Percentiles rank a stretch among this genome's conserved stretches.
phyloP scores from a whole-genome alignment of 2,329 filamentous ascomycete species.

The Pseudopyrenochaeta lycopersici region DNA sequence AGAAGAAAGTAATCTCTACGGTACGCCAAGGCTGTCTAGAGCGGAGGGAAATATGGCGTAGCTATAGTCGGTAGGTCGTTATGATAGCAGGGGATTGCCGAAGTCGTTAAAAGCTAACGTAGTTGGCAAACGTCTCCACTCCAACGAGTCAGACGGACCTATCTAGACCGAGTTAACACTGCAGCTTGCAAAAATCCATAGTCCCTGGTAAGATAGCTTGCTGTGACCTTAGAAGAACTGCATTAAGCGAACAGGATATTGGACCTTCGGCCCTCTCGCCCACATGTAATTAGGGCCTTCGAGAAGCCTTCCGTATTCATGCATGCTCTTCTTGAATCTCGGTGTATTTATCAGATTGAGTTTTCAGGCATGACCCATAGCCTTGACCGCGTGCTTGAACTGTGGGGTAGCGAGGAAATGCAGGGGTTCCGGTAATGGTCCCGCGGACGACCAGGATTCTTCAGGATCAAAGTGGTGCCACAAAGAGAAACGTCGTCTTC shows the following conservation, averaged over 20 bases:
- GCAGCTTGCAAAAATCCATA: conserved; percentile 24
- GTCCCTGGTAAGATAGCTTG: conserved; percentile 7
- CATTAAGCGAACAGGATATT: conserved; percentile 33
- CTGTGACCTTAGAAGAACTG: conserved; percentile 21
- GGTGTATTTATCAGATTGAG: conserved; percentile 19
- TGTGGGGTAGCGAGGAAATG: conserved; percentile 23
- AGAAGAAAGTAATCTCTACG: not conserved
- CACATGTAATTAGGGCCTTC: conserved; percentile 31
- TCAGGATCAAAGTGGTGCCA: not conserved
- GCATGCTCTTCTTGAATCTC: conserved; percentile 17
- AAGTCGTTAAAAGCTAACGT: conserved; percentile 20
- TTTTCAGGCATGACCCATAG: conserved; percentile 29
- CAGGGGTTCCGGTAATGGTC: conserved; percentile 23
- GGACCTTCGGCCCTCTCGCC: conserved; percentile 37
- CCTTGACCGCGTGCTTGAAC: conserved; percentile 19
- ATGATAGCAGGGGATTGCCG: conserved; percentile 22
- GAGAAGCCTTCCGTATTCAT: conserved; percentile 37
- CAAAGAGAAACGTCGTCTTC: not conserved
- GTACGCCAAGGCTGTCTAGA: conserved; percentile 2
- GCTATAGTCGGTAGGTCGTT: conserved; percentile 25
- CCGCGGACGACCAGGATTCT: conserved; percentile 1
- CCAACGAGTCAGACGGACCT: conserved; percentile 31
- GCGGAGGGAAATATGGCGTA: conserved; percentile 3
- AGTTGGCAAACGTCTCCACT: conserved; percentile 20
- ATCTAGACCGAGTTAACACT: conserved; percentile 13